A percentile compares a stretch with the other conserved stretches of the same genome.
Conservation (phyloP, 805 yeast genomes). For the Myxozyma udenii region DNA sequence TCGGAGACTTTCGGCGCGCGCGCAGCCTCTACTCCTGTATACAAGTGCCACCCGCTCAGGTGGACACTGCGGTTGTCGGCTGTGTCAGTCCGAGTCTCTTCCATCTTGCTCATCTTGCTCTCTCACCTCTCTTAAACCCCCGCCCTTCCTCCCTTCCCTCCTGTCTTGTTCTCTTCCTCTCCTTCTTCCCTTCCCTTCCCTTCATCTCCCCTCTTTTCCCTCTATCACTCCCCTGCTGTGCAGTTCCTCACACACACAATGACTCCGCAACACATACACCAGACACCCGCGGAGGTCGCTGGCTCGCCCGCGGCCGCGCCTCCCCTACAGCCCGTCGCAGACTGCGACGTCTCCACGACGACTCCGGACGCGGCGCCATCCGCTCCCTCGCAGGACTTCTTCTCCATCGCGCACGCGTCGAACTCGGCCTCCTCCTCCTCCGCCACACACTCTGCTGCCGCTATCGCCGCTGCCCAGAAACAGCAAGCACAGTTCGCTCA, state of each 20-base stretch:
- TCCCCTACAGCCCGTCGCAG: too few relatives aligned
- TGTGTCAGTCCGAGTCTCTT: neutral
- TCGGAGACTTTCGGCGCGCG: too few relatives aligned
- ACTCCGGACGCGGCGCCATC: neutral
- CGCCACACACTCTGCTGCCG: neutral
- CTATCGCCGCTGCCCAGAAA: neutral
- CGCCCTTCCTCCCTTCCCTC: neutral
- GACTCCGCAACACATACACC: too few relatives aligned
- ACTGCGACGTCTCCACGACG: neutral
- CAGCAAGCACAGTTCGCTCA: slow-evolving; percentile 3
- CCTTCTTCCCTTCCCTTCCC: neutral
- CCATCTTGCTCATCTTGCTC: neutral
- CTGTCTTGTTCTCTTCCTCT: neutral
- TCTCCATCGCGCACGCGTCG: neutral
- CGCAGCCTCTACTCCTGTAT: too few relatives aligned
- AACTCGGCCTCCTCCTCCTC: neutral
- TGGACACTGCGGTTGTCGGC: neutral
- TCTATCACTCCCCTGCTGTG: too few relatives aligned
- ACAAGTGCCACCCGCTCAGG: too few relatives aligned
- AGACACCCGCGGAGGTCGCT: too few relatives aligned
- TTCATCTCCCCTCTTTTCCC: too few relatives aligned
- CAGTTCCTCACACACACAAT: too few relatives aligned
- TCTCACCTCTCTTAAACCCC: neutral
- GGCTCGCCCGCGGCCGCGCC: too few relatives aligned
- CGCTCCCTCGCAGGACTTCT: neutral